Base-by-base conservation (phyloP, 2,329 filamentous ascomycete genomes). In the Nemania serpens region DNA sequence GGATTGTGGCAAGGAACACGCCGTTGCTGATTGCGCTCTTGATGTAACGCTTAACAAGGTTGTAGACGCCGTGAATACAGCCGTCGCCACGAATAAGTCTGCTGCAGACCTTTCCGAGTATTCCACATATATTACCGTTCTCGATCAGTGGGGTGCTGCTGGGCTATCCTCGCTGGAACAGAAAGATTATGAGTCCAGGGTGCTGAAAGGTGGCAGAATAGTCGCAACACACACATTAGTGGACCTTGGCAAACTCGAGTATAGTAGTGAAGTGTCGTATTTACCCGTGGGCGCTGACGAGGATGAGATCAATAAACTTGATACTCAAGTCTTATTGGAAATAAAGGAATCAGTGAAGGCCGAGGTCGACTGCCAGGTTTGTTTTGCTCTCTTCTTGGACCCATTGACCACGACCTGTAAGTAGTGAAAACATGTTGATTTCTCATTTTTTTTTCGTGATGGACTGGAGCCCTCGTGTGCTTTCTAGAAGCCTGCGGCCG, bases 341-440 rank as follows among this genome's bases (percentile, higher is more conserved):
- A 72, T 95, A 13, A 86, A 86, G 68, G 83, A 89, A 25, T 78
- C 81, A 1, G 81, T 86, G 2, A 84, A 88, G 62, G 79, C 81
- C 15, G 92, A 96, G 72, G 79, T 96, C 70, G 92, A 97, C 70
- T 97, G 93, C 67, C 91, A 95, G 69, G 87, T 97, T 60, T 97
- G 93, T 76, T 96, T 94, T 74, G 85, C 87, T 42, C 75, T 96
- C 20, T 90, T 94, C 73, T 79, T 92, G 62, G 90, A 96, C 63
- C 92, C 93, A 0, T 79, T 93, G 53, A 97, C 93, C 0, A 96
- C 91, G 0, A 82, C 85, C 1, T 97, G n/a, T n/a, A n/a, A n/a
- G n/a, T n/a, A n/a, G n/a, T n/a, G n/a, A n/a, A n/a, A n/a, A n/a
- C n/a, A n/a, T n/a, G n/a, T n/a, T n/a, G n/a, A n/a, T n/a, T n/a